Conservation (phyloP, 129 eudicot species). For the Chrysanthemum seticuspe region DNA sequence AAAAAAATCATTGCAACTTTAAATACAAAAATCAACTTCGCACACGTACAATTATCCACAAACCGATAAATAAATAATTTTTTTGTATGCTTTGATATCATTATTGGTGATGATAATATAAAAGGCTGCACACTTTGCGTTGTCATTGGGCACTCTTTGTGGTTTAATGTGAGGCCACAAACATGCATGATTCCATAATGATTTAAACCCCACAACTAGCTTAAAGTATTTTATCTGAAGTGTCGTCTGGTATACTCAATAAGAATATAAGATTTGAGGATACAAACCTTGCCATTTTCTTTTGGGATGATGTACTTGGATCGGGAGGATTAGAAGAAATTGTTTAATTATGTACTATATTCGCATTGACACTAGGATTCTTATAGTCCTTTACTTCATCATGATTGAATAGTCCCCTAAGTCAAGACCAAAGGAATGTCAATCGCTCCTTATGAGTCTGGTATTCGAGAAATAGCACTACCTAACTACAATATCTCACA, state of each 20-base stretch:
- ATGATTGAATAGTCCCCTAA: too few relatives aligned
- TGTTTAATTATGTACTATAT: too few relatives aligned
- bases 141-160: conserved; percentile 28
- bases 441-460: too few relatives aligned
- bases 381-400: too few relatives aligned
- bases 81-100: background rate
- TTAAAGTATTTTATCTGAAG: background rate
- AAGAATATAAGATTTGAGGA: background rate
- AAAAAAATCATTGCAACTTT: too few relatives aligned
- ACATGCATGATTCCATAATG: conserved; percentile 26
- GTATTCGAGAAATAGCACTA: too few relatives aligned
- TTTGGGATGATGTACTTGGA: too few relatives aligned
- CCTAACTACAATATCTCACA: background rate
- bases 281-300: background rate
- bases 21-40: too few relatives aligned
- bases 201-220: conserved; percentile 11
- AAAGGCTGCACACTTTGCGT: conserved; percentile 29
- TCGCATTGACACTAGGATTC: too few relatives aligned
- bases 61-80: conserved; percentile 2
- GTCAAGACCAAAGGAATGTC: too few relatives aligned
- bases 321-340: too few relatives aligned
- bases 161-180: conserved; percentile 33
- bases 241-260: background rate
- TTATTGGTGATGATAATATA: conserved; percentile 26
- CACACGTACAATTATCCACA: conserved; percentile 5